Conservation (phyloP, 1,284 basidiomycete genomes). For the Xerocomus minutiporus region DNA sequence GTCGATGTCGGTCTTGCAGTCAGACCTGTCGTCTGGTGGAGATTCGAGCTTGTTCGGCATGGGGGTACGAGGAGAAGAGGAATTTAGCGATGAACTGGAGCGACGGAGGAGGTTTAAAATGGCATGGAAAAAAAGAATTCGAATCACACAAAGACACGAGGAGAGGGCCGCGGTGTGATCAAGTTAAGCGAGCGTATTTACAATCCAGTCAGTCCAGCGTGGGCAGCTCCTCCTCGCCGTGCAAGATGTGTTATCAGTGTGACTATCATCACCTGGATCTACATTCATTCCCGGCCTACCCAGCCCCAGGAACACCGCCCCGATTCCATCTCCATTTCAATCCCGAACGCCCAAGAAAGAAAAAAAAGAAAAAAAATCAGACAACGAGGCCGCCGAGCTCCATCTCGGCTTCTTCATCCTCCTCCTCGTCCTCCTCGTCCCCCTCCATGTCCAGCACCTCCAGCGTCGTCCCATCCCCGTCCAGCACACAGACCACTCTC, state of each 20-base stretch:
- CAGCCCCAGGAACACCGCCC: neutral
- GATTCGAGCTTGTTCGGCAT: constrained; percentile 47
- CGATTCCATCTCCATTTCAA: neutral
- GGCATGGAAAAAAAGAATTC: constrained; percentile 51
- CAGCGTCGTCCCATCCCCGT: constrained; percentile 53
- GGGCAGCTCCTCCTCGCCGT: neutral
- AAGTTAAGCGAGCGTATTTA: constrained; percentile 38
- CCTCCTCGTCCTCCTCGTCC: constrained; percentile 43
- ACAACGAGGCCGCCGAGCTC: neutral
- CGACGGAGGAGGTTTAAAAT: constrained; percentile 25
- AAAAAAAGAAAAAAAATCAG: neutral
- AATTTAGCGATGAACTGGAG: constrained; percentile 17
- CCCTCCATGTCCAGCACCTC: constrained; percentile 77
- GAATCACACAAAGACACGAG: constrained; percentile 55
- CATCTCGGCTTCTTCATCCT: constrained; percentile 13
- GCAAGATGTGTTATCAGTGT: neutral
- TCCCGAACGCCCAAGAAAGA: neutral
- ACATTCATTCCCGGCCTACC: constrained; percentile 30
- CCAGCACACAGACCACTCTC: constrained; percentile 69
- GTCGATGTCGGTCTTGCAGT: constrained; percentile 41
- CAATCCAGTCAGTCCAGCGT: constrained; percentile 28
- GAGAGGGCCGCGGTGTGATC: constrained; percentile 43
- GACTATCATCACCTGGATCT: constrained; percentile 19
- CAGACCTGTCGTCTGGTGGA: constrained; percentile 32
- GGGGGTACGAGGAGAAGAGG: constrained; percentile 23